A percentile compares a stretch with the other conserved stretches of the same genome.
phyloP scores from a whole-genome alignment of 768 basidiomycete genomes.

The Pisolithus tinctorius region DNA sequence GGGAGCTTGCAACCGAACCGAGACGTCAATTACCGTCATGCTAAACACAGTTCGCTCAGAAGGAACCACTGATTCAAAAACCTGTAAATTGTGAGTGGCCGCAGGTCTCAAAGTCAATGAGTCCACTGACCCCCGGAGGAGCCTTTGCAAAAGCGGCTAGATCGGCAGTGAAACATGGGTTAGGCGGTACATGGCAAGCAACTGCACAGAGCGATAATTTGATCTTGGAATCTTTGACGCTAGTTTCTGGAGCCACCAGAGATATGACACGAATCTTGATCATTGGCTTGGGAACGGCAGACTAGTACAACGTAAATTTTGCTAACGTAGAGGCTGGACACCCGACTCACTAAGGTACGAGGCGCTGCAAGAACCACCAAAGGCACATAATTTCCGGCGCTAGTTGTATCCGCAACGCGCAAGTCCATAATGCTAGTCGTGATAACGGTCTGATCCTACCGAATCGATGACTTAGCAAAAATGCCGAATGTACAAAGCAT shows the following conservation, averaged over 20 bases:
- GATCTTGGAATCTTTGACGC: conserved; percentile 73
- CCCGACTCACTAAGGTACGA: conserved; percentile 47
- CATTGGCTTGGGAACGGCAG: conserved; percentile 39
- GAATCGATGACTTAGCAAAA: background rate
- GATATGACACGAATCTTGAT: conserved; percentile 67
- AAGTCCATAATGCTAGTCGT: conserved; percentile 60
- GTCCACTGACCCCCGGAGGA: conserved; percentile 73
- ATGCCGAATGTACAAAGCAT: conserved; percentile 1
- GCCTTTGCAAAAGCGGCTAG: conserved; percentile 63
- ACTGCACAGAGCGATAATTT: conserved; percentile 58
- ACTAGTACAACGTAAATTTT: conserved; percentile 26
- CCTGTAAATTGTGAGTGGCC: conserved; percentile 33
- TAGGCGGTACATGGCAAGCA: conserved; percentile 54
- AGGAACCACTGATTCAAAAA: conserved; percentile 90
- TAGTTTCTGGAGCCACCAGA: conserved; percentile 47
- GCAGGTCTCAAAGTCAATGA: conserved; percentile 1
- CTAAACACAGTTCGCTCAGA: conserved; percentile 74
- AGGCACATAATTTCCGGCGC: conserved; percentile 24
- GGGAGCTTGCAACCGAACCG: conserved; percentile 53
- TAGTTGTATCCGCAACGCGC: conserved; percentile 42
- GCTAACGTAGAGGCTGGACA: background rate
- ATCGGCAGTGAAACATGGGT: conserved; percentile 57
- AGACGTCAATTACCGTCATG: conserved; percentile 60
- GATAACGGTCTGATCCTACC: conserved; percentile 64
- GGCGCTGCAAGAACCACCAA: conserved; percentile 53